A percentile compares a stretch with the other conserved stretches of the same genome.
These are phyloP conservation scores for Pugionium dolabratum DNA, from an alignment of 345 rosid species.

Conservation along the genomic window DNA sequence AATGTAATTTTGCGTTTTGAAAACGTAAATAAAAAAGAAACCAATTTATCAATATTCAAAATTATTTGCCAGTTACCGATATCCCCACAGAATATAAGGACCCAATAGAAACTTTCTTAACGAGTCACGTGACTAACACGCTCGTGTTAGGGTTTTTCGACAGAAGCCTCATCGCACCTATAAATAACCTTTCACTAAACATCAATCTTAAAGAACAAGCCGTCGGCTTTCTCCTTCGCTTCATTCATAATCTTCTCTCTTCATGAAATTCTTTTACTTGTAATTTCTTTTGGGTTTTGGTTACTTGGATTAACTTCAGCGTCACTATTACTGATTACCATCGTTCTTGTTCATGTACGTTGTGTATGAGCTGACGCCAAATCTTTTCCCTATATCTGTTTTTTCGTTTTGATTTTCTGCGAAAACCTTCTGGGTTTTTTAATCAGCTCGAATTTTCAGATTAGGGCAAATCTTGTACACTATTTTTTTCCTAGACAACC, in stretches of 20 bases:
- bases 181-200: slow-evolving; percentile 25
- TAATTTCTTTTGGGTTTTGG: too few species aligned
- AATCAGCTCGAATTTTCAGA: slow-evolving; percentile 26
- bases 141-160: slow-evolving; percentile 28
- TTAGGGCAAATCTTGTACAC: slow-evolving; percentile 7
- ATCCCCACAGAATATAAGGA: not conserved
- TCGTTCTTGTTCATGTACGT: slow-evolving; percentile 36
- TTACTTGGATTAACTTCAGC: not conserved
- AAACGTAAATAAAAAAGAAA: not conserved
- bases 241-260: not conserved
- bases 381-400: slow-evolving; percentile 15
- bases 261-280: not conserved
- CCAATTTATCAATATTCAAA: not conserved
- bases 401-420: slow-evolving; percentile 15
- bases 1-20: not conserved
- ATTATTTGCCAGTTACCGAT: not conserved
- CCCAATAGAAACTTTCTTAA: not conserved
- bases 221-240: slow-evolving; percentile 13
- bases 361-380: slow-evolving; percentile 45
- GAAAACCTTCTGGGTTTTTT: not conserved
- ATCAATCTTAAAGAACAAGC: not conserved
- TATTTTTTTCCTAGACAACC: not conserved
- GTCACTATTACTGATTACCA: slow-evolving; percentile 44
- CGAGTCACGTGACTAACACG: slow-evolving; percentile 25
- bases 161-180: slow-evolving; percentile 18